Evolutionary conservation across 352 stramenopile species (phyloP).

Genomic region (Globisporangium middletonii): DNA sequence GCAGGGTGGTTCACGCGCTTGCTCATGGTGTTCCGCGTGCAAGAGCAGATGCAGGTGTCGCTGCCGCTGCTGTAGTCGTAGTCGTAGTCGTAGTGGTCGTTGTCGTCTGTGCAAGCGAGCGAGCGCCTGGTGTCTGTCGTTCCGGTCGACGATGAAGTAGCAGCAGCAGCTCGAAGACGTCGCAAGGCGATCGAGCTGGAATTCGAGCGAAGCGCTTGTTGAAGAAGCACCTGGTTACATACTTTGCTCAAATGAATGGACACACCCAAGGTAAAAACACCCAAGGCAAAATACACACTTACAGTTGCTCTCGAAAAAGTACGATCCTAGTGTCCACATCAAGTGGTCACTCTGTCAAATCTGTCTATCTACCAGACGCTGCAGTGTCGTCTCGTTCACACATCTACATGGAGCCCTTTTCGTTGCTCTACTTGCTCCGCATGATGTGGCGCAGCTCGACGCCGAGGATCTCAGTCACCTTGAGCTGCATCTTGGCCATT

Average conservation of each 20-base stretch:
- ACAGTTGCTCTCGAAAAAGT: background rate
- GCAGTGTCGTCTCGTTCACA: background rate
- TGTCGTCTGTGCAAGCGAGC: too few relatives aligned
- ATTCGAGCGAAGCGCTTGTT: constrained; percentile 9
- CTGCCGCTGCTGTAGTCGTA: too few relatives aligned
- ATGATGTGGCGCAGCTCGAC: constrained; percentile 85
- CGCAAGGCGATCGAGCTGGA: constrained; percentile 9
- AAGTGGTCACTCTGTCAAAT: background rate
- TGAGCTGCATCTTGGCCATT: constrained; percentile 84
- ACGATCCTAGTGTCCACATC: background rate
- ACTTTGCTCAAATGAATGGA: background rate
- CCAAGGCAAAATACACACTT: background rate
- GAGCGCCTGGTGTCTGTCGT: too few relatives aligned
- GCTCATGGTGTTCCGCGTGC: constrained; percentile 13
- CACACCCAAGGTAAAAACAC: background rate
- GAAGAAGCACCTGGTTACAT: background rate
- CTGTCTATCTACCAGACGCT: background rate
- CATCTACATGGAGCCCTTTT: background rate
- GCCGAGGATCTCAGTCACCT: constrained; percentile 78
- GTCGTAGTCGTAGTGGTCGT: background rate
- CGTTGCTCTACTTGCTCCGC: constrained; percentile 47
- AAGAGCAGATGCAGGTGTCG: too few relatives aligned
- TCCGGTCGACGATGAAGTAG: too few relatives aligned
- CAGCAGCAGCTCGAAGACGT: background rate
- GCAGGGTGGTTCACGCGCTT: constrained; percentile 40